Conservation (phyloP, 495 filamentous ascomycete species). For the Penicillium maclennaniae region DNA sequence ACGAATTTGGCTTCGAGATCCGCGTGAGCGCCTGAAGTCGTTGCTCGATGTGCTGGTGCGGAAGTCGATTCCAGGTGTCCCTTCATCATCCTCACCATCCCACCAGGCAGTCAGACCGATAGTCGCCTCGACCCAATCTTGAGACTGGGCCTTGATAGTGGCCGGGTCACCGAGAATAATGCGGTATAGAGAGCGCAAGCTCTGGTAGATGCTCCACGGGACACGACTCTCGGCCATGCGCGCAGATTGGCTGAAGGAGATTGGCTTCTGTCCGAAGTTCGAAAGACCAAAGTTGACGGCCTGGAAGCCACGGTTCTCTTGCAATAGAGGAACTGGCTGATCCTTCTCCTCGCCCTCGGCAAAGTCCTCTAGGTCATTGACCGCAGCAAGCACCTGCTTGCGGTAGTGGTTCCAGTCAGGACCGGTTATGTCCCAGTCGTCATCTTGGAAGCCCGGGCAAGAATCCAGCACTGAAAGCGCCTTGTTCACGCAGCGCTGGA, state of each 20-base stretch:
- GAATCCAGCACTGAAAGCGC: slow-evolving; percentile 61
- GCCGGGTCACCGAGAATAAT: slow-evolving; percentile 66
- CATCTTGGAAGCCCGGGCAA: slow-evolving; percentile 60
- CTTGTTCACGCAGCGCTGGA: slow-evolving; percentile 62
- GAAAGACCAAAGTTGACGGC: slow-evolving; percentile 53
- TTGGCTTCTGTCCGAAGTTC: slow-evolving; percentile 27
- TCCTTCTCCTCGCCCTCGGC: slow-evolving; percentile 64
- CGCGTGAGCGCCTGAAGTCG: slow-evolving; percentile 27
- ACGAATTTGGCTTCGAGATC: slow-evolving; percentile 17
- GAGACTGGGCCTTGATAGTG: slow-evolving; percentile 64
- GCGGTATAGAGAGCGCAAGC: slow-evolving; percentile 67
- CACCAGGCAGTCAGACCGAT: slow-evolving; percentile 81
- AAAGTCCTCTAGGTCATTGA: slow-evolving; percentile 64
- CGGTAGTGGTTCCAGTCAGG: slow-evolving; percentile 77
- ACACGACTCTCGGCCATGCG: slow-evolving; percentile 76
- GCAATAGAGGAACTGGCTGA: slow-evolving; percentile 20
- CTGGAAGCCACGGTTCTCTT: slow-evolving; percentile 38
- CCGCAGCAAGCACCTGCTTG: slow-evolving; percentile 59
- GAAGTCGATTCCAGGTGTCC: slow-evolving; percentile 18
- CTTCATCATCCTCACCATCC: slow-evolving; percentile 65
- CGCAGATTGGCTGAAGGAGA: slow-evolving; percentile 57
- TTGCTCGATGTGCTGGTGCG: slow-evolving; percentile 23
- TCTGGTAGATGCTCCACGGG: slow-evolving; percentile 83
- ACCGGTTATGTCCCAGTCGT: slow-evolving; percentile 72
- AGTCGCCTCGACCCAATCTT: slow-evolving; percentile 86